Evolutionary conservation across 2,329 filamentous ascomycete genomes (phyloP), one percentile per base, ranked within the genome.

Genomic region (Pseudogymnoascus sp.): DNA sequence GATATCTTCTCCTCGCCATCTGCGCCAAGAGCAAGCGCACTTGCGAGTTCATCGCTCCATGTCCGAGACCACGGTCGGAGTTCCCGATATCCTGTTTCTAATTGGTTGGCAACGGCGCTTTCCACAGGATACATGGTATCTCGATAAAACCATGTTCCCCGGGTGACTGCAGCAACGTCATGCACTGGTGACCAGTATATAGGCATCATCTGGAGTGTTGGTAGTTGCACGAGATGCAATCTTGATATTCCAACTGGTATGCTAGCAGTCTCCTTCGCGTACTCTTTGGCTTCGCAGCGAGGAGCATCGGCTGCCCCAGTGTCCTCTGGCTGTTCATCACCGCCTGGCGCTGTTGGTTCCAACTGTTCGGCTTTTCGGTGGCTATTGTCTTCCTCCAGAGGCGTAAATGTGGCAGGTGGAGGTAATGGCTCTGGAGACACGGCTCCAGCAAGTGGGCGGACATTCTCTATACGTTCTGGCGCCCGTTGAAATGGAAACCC

Each of bases 101-200:
- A 80, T 73, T 92, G 91, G 68, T 97, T 99, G 7, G 94, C 92
- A 35, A 97, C 87, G 13, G 84, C 78, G 0, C 90, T 84, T 65
- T 96, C 90, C 5, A 99, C 84, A 0, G 94, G 94, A 63, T 90
- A 78, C 92, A 97, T 96, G 0, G 89, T 93, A 70, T 97, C 92
- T 76, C 88, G 89, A 74, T 97, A 97, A 72, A 99, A 99, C 94
- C 94, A 99, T 0, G 93, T 97, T 0, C 89, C 92, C 66, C 94
- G 82, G 62, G 88, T 81, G 1, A 97, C 92, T 36, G 86, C 80
- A 5, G 90, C 88, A 33, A 95, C 83, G 70, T 97, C 94, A 68
- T 96, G 92, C 33, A 97, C 82, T 6, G 94, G 93, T 15, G 88
- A 92, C 94, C 94, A 99, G 72, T 99, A 99, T 63, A 97, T 97